Evolutionary conservation across 208 protist species (phyloP), one percentile per base, ranked within the genome.

Genomic region (Trypanosoma boissoni): DNA sequence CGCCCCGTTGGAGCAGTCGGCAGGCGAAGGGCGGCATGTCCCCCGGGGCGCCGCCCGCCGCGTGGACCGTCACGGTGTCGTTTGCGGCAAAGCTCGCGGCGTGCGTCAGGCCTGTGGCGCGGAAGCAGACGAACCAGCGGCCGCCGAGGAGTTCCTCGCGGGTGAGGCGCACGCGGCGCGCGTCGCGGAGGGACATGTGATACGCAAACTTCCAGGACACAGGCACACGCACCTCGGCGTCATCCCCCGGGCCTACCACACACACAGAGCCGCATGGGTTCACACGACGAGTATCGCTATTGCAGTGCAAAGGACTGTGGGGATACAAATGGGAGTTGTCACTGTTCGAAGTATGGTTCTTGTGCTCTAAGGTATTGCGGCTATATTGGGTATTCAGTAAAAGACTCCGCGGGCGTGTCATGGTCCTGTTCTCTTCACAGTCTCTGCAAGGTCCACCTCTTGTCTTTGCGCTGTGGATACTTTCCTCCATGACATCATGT

Each of bases 131-230:
- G 14, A 72, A 58, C 82, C 83, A 94, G 43, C 59, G 77, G 12
- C 65, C 64, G 18, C 83, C 67, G 4, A 88, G 36, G 9, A 94
- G 62, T 32, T 90, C 87, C 23, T 83, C 70, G 62, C 81, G 32
- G 1, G 74, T 79, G 14, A 94, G 41, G 18, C 27, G 48, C 5
- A 43, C 29, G 3, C 87, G 78, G 2, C 53, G 56, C 7, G 79
- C 68, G 31, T 91, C 84, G 14, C 83, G 78, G 10, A 62, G 66
- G 20, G 87, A 86, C 84, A 91, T 94, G 67, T 86, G 84, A 61
- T 80, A 94, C 20, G 84, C 83, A 64, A 91, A 94, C 67, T 94
- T 94, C 81, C 83, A 94, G n/a, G 83, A 94, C 24, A 91, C 74
- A 1, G 80, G 76, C 23, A 78, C 31, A 20, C 51, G 39, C 29